Evolutionary conservation across 108 stramenopile species (phyloP), one percentile per base, ranked within the genome.

Genomic region (Bacterosira constricta): DNA sequence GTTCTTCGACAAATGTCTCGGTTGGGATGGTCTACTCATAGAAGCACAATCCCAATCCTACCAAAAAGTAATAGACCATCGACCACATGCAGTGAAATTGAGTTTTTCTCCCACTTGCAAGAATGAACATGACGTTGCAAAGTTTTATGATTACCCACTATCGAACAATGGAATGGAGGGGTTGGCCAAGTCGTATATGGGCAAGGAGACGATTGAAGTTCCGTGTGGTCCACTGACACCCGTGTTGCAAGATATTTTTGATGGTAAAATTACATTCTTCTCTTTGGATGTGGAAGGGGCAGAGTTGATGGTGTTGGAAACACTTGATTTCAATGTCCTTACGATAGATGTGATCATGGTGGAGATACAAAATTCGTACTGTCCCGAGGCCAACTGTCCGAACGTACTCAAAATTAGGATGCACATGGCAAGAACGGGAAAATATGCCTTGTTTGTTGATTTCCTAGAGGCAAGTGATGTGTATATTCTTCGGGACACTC

Each of bases 201-300:
- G 47, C 36, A 61, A 51, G 4, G 34, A 39, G 1, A 69, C 77
- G 23, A 72, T 85, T 0, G 58, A 79, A n/a, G 77, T 88, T 4
- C 83, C 85, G 23, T 88, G 85, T 44, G 88, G 81, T 21, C 66
- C 70, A 9, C 53, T 88, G 20, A 77, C 82, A 20, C 73, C 74
- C 3, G 68, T 76, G 0, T 55, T 88, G 25, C 15, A 52, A 15
- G 81, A 86, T 25, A 35, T 88, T 4, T 84, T 88, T 51, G 61
- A 71, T 13, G 35, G 45, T 11, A 37, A 34, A 6, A 62, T 84
- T 13, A 56, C 68, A 12, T 89, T 89, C 44, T 79, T 89, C 32
- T 87, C 86, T 3, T 50, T 89, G 72, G 88, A 89, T 54, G 88
- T 87, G 35, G 88, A 89, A 70, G 88, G 88, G 1, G 79, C 86